Evolutionary conservation across 192 early-diverging fungal species (phyloP), one percentile per base, ranked within the genome.

Genomic region (Entophlyctis luteolus): DNA sequence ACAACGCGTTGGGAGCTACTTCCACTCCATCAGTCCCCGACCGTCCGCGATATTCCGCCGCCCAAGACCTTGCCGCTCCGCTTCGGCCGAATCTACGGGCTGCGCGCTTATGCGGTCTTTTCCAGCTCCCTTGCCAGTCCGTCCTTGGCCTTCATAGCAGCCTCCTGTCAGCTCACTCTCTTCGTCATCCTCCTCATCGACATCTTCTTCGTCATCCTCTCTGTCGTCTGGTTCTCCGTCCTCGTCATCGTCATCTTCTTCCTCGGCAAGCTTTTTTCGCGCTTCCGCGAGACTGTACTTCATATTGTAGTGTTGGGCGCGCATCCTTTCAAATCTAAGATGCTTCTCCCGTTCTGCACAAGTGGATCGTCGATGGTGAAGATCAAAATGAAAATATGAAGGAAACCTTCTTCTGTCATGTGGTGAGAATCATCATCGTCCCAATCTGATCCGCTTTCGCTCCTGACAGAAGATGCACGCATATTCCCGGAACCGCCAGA

Each of bases 251-350:
- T 84, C 78, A 31, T 81, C 70, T 5, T 69, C 70, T 5, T 62
- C 67, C 37, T 75, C 72, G 22, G 38, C 47, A 2, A 70, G 27
- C 34, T 49, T 62, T 34, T 34, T 18, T 4, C 59, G 57, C 39
- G 68, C 68, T 37, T 48, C 81, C 70, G 32, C 87, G 45, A 92
- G 68, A 28, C 87, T 89, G 6, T 82, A 77, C 59, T 84, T 85
- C 91, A 93, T 93, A 66, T 95, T 89, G 77, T 98, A 98, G 70
- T 98, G 96, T 50, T 88, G 72, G 5, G 89, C 75, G 55, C 96
- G 82, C 72, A 91, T 72, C 58, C 80, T 77, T 42, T 80, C 82
- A 75, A 98, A 98, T 72, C 82, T 78, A 49, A 83, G 79, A 32
- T 72, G 78, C 48, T 67, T 59, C 42, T 62, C 75, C 37, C 38